Evolutionary conservation across 345 rosid species (phyloP).

Genomic region (Boechera stricta): DNA sequence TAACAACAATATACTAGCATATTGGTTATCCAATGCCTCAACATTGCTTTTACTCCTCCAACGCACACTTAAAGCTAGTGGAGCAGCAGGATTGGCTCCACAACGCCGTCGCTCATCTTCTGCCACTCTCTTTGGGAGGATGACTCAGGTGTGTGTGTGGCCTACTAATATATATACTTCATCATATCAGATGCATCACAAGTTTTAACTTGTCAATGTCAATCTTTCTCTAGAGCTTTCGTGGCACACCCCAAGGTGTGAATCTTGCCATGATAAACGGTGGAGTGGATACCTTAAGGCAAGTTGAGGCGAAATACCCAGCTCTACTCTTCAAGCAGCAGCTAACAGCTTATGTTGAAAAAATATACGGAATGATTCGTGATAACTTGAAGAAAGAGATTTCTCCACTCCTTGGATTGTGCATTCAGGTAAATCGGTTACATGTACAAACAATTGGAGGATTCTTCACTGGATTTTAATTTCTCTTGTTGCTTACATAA

Average conservation of each 20-base stretch:
- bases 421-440: constrained; percentile 73
- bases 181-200: background rate
- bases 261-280: constrained; percentile 74
- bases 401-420: constrained; percentile 91
- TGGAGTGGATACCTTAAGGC: constrained; percentile 72
- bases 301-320: constrained; percentile 97
- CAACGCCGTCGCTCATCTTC: constrained; percentile 93
- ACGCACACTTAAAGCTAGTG: constrained; percentile 89
- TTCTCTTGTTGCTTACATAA: background rate
- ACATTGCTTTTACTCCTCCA: constrained; percentile 87
- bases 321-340: constrained; percentile 96
- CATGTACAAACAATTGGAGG: background rate
- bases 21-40: constrained; percentile 94
- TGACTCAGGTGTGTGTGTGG: constrained; percentile 66
- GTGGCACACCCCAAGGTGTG: constrained; percentile 87
- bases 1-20: constrained; percentile 75
- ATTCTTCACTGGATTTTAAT: background rate
- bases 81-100: constrained; percentile 95
- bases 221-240: constrained; percentile 66
- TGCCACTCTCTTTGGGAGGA: constrained; percentile 88
- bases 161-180: background rate
- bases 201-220: background rate
- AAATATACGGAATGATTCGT: constrained; percentile 94
- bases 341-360: constrained; percentile 93
- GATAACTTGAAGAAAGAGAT: constrained; percentile 95